Percentiles rank a stretch among this genome's conserved stretches.
Conservation (phyloP, 768 basidiomycete genomes). For the Tricholoma saponaceum region DNA sequence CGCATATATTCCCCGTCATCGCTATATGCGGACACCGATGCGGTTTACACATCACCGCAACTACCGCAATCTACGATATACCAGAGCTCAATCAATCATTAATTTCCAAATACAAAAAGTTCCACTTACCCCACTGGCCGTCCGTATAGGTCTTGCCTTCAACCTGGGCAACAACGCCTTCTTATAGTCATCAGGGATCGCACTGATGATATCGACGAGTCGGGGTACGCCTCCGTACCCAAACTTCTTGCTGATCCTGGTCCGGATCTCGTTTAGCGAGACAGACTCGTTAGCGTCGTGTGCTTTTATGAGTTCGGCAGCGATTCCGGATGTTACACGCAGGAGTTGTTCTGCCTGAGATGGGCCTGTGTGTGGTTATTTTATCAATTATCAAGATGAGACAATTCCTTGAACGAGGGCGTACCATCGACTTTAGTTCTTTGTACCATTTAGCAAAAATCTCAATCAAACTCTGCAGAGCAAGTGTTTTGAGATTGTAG, state of each 20-base stretch:
- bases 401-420: no score
- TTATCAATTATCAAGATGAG: no score
- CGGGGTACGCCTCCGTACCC: slow-evolving; percentile 84
- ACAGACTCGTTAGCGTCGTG: slow-evolving; percentile 75
- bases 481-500: no score
- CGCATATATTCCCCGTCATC: slow-evolving; percentile 99
- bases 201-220: slow-evolving; percentile 96
- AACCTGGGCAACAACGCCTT: slow-evolving; percentile 86
- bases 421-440: slow-evolving; percentile 16
- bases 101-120: neutral
- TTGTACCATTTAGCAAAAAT: slow-evolving; percentile 14
- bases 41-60: slow-evolving; percentile 99
- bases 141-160: slow-evolving; percentile 90
- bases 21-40: slow-evolving; percentile 99
- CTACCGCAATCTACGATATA: slow-evolving; percentile 80
- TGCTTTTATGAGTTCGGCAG: slow-evolving; percentile 87
- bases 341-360: slow-evolving; percentile 90
- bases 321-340: slow-evolving; percentile 91
- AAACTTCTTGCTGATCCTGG: slow-evolving; percentile 87
- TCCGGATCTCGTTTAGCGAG: slow-evolving; percentile 84
- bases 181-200: slow-evolving; percentile 97
- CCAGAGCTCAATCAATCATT: neutral
- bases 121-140: slow-evolving; percentile 85
- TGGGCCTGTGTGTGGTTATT: slow-evolving; percentile 40
- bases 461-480: no score